Evolutionary conservation across 768 basidiomycete genomes (phyloP).

Genomic region (Lepiota venenata): DNA sequence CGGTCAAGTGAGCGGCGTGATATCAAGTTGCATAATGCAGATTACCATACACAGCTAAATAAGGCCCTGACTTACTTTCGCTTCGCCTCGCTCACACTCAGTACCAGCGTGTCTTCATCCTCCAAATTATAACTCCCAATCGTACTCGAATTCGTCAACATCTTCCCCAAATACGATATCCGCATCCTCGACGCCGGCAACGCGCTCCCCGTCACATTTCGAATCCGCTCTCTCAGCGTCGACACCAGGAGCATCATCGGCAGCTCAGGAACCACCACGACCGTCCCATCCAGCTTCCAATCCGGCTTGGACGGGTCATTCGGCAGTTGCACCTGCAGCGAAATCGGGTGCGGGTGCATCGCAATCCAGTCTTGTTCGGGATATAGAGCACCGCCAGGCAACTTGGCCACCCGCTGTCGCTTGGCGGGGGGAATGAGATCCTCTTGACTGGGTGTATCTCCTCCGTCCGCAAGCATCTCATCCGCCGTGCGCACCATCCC

Average conservation of each 20-base stretch:
- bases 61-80: conserved; percentile 47
- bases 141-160: conserved; percentile 83
- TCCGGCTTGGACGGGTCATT: conserved; percentile 80
- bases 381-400: conserved; percentile 81
- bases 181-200: conserved; percentile 79
- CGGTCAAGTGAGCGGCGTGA: too few relatives aligned
- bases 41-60: too few relatives aligned
- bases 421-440: conserved; percentile 76
- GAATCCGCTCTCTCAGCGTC: conserved; percentile 85
- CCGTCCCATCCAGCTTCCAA: conserved; percentile 86
- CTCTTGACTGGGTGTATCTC: conserved; percentile 31
- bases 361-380: conserved; percentile 87
- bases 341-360: conserved; percentile 93
- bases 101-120: conserved; percentile 80
- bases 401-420: conserved; percentile 80
- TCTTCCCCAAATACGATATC: conserved; percentile 76
- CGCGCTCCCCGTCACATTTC: conserved; percentile 73
- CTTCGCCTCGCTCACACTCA: conserved; percentile 74
- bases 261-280: conserved; percentile 76
- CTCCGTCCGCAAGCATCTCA: conserved; percentile 61
- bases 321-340: conserved; percentile 82
- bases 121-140: conserved; percentile 89
- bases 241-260: conserved; percentile 84
- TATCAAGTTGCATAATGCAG: too few relatives aligned
- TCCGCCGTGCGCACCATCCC: conserved; percentile 81